Conservation (phyloP, 805 yeast genomes). For the Candida boidinii region DNA sequence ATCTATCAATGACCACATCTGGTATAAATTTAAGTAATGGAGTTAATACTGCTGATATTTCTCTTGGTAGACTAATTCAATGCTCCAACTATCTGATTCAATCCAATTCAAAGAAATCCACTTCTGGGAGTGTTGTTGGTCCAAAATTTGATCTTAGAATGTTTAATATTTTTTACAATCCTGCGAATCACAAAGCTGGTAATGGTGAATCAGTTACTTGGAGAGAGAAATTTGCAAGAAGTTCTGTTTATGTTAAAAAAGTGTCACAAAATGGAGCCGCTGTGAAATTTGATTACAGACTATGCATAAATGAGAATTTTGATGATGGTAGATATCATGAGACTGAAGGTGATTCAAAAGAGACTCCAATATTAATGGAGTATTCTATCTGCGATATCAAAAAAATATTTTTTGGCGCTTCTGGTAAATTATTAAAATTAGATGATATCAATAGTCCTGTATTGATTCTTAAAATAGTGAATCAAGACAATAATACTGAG, state of each 20-base stretch:
- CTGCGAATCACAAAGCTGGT: conserved; percentile 24
- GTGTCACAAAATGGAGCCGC: conserved; percentile 6
- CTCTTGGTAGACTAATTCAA: conserved; percentile 60
- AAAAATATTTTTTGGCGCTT: conserved; percentile 58
- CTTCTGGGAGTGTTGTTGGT: conserved; percentile 31
- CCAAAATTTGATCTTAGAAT: conserved; percentile 49
- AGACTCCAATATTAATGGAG: conserved; percentile 24
- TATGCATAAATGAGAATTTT: conserved; percentile 47
- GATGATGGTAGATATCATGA: conserved; percentile 72
- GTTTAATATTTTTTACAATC: conserved; percentile 57
- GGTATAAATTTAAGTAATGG: conserved; percentile 52
- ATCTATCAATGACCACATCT: conserved; percentile 56
- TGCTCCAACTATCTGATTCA: conserved; percentile 40
- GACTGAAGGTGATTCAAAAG: conserved; percentile 36
- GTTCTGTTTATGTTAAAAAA: conserved; percentile 34
- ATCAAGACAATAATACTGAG: conserved; percentile 17
- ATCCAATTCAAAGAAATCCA: conserved; percentile 25
- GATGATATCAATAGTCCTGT: conserved; percentile 62
- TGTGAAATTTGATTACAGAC: conserved; percentile 20
- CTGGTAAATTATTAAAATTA: conserved; percentile 55
- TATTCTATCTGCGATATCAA: conserved; percentile 34
- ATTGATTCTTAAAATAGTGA: conserved; percentile 45
- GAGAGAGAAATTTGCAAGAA: conserved; percentile 65
- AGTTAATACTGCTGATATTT: conserved; percentile 37
- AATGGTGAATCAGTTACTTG: conserved; percentile 43